phyloP scores from a whole-genome alignment of 2,329 filamentous ascomycete species.

The Pseudogymnoascus sp. region DNA sequence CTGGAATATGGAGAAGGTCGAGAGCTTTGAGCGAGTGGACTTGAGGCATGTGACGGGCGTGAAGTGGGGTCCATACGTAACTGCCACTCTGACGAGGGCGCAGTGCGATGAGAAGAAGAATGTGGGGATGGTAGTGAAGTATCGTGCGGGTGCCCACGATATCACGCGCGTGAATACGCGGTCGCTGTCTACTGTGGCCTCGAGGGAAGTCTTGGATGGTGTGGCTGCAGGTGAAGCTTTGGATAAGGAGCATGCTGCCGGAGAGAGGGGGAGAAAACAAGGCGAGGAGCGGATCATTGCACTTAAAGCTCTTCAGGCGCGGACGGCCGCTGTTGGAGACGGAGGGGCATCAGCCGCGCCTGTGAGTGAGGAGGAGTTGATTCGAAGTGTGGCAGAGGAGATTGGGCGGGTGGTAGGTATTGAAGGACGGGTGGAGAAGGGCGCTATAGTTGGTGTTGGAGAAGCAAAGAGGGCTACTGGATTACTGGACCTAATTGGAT shows the following conservation, averaged over 20 bases:
- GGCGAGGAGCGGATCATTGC: slow-evolving; percentile 37
- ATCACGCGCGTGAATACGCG: slow-evolving; percentile 77
- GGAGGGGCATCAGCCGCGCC: slow-evolving; percentile 16
- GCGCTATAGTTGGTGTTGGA: slow-evolving; percentile 72
- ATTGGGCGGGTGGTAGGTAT: slow-evolving; percentile 58
- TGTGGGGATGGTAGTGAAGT: slow-evolving; percentile 74
- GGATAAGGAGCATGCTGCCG: not conserved
- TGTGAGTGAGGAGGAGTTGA: slow-evolving; percentile 44
- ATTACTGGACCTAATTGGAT: slow-evolving; percentile 76
- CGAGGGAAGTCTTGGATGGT: slow-evolving; percentile 16
- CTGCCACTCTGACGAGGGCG: slow-evolving; percentile 69
- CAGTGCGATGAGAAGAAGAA: slow-evolving; percentile 75
- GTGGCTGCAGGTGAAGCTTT: slow-evolving; percentile 15
- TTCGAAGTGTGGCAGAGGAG: slow-evolving; percentile 58
- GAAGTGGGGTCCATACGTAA: slow-evolving; percentile 81
- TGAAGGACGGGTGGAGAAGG: slow-evolving; percentile 40
- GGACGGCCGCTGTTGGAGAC: slow-evolving; percentile 33
- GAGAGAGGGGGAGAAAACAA: slow-evolving; percentile 15
- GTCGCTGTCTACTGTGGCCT: slow-evolving; percentile 55
- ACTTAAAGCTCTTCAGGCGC: slow-evolving; percentile 48
- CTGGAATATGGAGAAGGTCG: slow-evolving; percentile 91
- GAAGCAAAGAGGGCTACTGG: slow-evolving; percentile 86
- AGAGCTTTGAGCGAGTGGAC: slow-evolving; percentile 80
- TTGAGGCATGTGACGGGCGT: slow-evolving; percentile 67
- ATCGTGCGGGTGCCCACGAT: slow-evolving; percentile 63